These are phyloP conservation scores for Phytophthora nicotianae DNA, from an alignment of 352 stramenopile genomes.

Conservation along the genomic window DNA sequence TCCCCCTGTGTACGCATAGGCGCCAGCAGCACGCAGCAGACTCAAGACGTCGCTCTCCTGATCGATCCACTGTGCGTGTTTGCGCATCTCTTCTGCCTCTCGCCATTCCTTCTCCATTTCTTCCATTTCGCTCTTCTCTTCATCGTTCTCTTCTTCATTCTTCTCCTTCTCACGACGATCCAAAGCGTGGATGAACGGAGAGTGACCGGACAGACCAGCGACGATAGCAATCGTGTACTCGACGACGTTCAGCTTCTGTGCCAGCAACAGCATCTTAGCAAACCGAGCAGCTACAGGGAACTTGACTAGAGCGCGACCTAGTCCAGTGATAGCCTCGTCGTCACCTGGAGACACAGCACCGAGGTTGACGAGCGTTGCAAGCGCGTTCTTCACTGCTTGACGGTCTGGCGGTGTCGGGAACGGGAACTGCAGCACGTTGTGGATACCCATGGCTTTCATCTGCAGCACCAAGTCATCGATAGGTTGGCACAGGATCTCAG, in stretches of 20 bases:
- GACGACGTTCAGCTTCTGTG: conserved; percentile 67
- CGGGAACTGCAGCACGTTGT: conserved; percentile 94
- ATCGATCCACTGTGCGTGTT: conserved; percentile 79
- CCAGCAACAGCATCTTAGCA: conserved; percentile 91
- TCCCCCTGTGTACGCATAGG: conserved; percentile 75
- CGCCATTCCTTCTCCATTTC: conserved; percentile 80
- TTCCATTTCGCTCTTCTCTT: conserved; percentile 48
- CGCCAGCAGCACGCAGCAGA: conserved; percentile 73
- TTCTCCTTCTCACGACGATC: conserved; percentile 59
- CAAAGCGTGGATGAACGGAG: conserved; percentile 69
- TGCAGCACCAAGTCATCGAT: conserved; percentile 97
- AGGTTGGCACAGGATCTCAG: conserved; percentile 91
- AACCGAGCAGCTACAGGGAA: conserved; percentile 89
- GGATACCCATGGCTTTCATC: conserved; percentile 98
- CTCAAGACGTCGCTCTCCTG: conserved; percentile 84
- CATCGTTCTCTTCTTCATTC: conserved; percentile 27
- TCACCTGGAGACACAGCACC: conserved; percentile 60
- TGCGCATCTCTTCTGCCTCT: conserved; percentile 72
- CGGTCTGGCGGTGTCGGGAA: conserved; percentile 95
- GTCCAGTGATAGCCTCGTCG: conserved; percentile 76
- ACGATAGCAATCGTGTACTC: conserved; percentile 88
- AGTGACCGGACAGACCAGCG: conserved; percentile 73
- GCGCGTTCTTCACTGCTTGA: conserved; percentile 85
- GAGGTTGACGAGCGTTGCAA: conserved; percentile 85
- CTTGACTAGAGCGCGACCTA: conserved; percentile 83